These are phyloP conservation scores for Nemania sp. DNA, from an alignment of 2,329 filamentous ascomycete species.

Conservation along the genomic window DNA sequence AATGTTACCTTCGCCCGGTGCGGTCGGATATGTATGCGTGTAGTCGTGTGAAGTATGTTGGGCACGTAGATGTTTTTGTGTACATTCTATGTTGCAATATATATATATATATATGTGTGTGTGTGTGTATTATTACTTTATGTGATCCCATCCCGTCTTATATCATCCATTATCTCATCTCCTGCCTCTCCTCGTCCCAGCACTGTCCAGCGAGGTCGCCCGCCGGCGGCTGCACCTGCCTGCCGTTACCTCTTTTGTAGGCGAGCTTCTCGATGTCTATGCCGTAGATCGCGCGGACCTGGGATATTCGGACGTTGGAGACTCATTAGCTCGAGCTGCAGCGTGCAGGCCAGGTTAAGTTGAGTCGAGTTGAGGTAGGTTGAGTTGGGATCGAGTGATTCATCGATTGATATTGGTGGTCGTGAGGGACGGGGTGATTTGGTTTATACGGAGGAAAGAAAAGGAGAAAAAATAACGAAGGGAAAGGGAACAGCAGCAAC, in stretches of 20 bases:
- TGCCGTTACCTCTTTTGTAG: conserved; percentile 45
- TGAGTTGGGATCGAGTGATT: no score
- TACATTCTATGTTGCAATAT: no score
- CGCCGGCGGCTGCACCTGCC: conserved; percentile 40
- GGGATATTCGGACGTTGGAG: background rate
- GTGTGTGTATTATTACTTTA: no score
- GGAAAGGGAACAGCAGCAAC: background rate
- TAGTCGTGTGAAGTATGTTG: no score
- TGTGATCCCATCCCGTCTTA: no score
- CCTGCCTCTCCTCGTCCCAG: conserved; percentile 40
- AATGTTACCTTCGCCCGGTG: no score
- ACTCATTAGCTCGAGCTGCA: no score
- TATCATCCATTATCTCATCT: conserved; percentile 30
- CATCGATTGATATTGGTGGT: background rate
- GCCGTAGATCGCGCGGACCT: conserved; percentile 49
- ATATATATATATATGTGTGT: no score
- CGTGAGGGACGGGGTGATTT: background rate
- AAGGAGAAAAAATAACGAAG: background rate
- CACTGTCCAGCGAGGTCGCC: conserved; percentile 46
- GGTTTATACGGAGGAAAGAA: background rate
- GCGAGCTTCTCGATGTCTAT: conserved; percentile 47
- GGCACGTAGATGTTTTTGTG: no score
- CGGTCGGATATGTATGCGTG: no score
- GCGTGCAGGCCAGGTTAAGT: no score
- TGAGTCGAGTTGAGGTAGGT: no score